phyloP scores from a whole-genome alignment of 495 filamentous ascomycete genomes.

The Annulohypoxylon nitens region DNA sequence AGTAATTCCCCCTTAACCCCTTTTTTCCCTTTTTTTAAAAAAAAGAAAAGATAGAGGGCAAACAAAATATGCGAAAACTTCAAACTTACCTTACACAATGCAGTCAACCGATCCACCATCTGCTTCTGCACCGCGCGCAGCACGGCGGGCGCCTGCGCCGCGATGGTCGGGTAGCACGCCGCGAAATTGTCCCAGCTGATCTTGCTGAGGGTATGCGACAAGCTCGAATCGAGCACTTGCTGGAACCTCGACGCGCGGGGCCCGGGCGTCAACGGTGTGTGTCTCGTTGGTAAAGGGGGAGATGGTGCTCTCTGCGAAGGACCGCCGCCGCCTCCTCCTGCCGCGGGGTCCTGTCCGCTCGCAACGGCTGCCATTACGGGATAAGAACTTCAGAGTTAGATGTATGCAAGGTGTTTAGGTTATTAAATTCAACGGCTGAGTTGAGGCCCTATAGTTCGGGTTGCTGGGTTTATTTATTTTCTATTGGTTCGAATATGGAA shows the following conservation, averaged over 20 bases:
- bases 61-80: not conserved
- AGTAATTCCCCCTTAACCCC: too few species aligned
- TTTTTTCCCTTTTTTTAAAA: too few species aligned
- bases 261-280: slow-evolving; percentile 74
- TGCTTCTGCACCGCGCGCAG: slow-evolving; percentile 76
- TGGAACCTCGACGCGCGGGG: slow-evolving; percentile 79
- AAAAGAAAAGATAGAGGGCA: too few species aligned
- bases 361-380: slow-evolving; percentile 17
- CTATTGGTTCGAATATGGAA: not conserved
- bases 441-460: not conserved
- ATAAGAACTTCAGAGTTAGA: not conserved
- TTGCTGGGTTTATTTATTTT: not conserved
- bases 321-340: slow-evolving; percentile 22
- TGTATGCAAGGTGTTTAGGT: not conserved
- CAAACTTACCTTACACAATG: slow-evolving; percentile 64
- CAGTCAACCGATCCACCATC: slow-evolving; percentile 75
- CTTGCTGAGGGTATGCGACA: slow-evolving; percentile 77
- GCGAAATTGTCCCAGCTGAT: slow-evolving; percentile 84
- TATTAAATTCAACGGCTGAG: not conserved
- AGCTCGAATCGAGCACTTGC: slow-evolving; percentile 75
- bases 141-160: slow-evolving; percentile 74
- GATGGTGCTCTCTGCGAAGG: slow-evolving; percentile 20
- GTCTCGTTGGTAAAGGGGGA: slow-evolving; percentile 68
- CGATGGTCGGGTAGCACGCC: slow-evolving; percentile 88
- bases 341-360: slow-evolving; percentile 27